These are phyloP conservation scores for Paracoccidioides lutzii DNA, from an alignment of 2,329 filamentous ascomycete genomes.

Conservation along the genomic window DNA sequence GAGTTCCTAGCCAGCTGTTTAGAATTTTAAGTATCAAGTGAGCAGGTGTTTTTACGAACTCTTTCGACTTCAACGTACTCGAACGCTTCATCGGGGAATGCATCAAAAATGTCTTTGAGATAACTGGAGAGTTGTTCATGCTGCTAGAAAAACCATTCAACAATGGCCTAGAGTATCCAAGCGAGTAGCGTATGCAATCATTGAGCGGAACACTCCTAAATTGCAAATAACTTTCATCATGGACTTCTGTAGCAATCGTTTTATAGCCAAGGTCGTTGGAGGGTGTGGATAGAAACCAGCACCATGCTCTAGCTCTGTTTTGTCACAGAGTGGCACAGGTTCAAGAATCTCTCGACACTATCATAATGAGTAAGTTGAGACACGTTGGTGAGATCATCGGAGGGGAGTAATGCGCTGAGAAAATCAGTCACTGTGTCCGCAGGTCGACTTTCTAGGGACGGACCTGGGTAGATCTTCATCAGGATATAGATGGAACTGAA, in stretches of 20 bases:
- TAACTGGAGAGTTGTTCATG: slow-evolving; percentile 24
- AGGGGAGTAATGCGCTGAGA: slow-evolving; percentile 18
- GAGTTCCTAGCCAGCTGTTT: slow-evolving; percentile 20
- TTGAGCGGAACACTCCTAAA: slow-evolving; percentile 28
- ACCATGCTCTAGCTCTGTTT: slow-evolving; percentile 20
- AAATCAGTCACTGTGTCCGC: slow-evolving; percentile 22
- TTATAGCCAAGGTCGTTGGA: slow-evolving; percentile 14
- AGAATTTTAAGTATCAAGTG: background rate
- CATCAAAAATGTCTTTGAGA: slow-evolving; percentile 16
- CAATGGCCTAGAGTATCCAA: slow-evolving; percentile 22
- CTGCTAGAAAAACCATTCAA: slow-evolving; percentile 29
- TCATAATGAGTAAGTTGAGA: slow-evolving; percentile 23
- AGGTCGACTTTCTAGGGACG: slow-evolving; percentile 23
- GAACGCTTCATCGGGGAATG: slow-evolving; percentile 20
- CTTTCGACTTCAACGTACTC: slow-evolving; percentile 26
- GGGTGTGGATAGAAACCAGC: slow-evolving; percentile 23
- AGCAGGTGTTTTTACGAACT: slow-evolving; percentile 14
- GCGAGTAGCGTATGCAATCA: slow-evolving; percentile 27
- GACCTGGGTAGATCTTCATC: slow-evolving; percentile 25
- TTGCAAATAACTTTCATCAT: slow-evolving; percentile 29
- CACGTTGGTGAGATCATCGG: slow-evolving; percentile 17
- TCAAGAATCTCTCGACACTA: slow-evolving; percentile 29
- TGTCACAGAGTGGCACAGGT: slow-evolving; percentile 18
- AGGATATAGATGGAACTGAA: slow-evolving; percentile 26
- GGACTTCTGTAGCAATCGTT: slow-evolving; percentile 23